Base-by-base conservation (phyloP, 2,329 filamentous ascomycete genomes). In the Colletotrichum tabaci region DNA sequence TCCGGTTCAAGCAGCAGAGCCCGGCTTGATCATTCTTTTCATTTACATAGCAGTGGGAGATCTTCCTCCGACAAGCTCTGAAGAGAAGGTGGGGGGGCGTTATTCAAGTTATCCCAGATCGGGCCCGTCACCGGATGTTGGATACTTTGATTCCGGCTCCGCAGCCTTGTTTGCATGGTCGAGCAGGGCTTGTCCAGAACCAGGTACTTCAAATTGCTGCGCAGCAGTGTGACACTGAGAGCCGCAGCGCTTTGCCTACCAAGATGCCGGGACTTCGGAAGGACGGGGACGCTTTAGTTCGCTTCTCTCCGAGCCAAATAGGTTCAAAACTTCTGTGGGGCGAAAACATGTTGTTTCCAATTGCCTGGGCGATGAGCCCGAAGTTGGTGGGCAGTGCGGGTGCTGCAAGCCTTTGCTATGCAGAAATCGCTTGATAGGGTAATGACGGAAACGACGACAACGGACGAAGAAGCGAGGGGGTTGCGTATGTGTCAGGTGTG, bases 401-500 rank as follows among this genome's bases (percentile, higher is more conserved):
- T 47, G 40, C 42, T 53, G 44, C n/a, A 15, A 68, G 42, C 40
- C 15, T 50, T 46, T 47, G 46, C n/a, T 26, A 15, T n/a, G 38
- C 44, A 46, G 15, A 18, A 56, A 23, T n/a, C 46, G 47, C n/a
- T 23, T 10, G 21, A 62, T 50, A 52, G 15, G 38, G n/a, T 38
- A 35, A 52, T 23, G 23, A 46, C n/a, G 56, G 18, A 26, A 49
- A 10, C 35, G 35, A n/a, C 38, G 35, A 55, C 40, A 68, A 68
- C 46, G 26, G 42, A 50, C 13, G 44, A 57, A 21, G 26, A 47
- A 6, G 23, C n/a, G 16, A 49, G 21, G 9, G 60, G 26, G 61
- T 40, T 61, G 67, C 46, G 60, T 21, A 30, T 42, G 52, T 64
- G 58, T 71, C 68, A 71, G 58, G 30, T 46, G 58, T 58, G 52